Evolutionary conservation across 768 basidiomycete species (phyloP).

Genomic region (Boletus tylopilopsis): DNA sequence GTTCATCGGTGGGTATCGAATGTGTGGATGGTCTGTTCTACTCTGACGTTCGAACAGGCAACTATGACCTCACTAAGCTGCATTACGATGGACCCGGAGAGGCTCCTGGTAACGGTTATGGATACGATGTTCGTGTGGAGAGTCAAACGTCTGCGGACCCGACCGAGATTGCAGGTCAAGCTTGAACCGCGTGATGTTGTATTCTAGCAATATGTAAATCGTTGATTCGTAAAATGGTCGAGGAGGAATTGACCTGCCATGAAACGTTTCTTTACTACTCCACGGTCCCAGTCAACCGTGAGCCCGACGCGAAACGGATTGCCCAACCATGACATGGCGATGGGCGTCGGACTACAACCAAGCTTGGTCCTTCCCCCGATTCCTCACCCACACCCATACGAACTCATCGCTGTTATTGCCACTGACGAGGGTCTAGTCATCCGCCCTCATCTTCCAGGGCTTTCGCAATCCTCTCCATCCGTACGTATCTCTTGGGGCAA

Average conservation of each 20-base stretch:
- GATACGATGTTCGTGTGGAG: conserved; percentile 69
- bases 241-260: conserved; percentile 11
- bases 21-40: conserved; percentile 1
- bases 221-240: conserved; percentile 1
- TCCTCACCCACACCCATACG: conserved; percentile 73
- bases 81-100: conserved; percentile 87
- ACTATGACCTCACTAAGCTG: conserved; percentile 86
- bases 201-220: conserved; percentile 20
- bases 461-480: conserved; percentile 29
- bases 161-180: conserved; percentile 32
- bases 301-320: not conserved
- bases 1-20: conserved; percentile 72
- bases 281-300: conserved; percentile 11
- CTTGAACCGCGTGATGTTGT: conserved; percentile 22
- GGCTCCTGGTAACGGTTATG: conserved; percentile 72
- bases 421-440: conserved; percentile 64
- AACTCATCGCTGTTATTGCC: conserved; percentile 59
- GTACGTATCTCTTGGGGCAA: conserved; percentile 64
- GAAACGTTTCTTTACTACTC: conserved; percentile 30
- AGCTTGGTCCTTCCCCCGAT: conserved; percentile 62
- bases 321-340: conserved; percentile 7
- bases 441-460: conserved; percentile 46
- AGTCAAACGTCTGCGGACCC: conserved; percentile 53
- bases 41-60: conserved; percentile 48
- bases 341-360: conserved; percentile 44